Evolutionary conservation across 768 basidiomycete genomes (phyloP).

Genomic region (Rhodotorula sphaerocarpa): DNA sequence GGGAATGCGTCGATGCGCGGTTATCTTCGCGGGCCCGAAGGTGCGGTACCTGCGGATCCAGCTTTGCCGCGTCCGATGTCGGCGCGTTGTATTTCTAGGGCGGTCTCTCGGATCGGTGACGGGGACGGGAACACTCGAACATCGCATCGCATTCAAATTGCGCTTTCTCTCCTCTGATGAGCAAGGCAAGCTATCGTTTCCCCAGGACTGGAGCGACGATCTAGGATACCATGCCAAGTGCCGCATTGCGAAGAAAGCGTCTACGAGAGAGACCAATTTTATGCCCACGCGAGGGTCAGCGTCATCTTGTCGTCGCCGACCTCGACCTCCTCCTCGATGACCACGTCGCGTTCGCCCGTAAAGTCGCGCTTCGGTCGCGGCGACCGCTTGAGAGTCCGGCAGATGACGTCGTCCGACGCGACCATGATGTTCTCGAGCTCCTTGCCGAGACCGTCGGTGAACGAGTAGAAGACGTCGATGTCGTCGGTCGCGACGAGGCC

Average conservation of each 20-base stretch:
- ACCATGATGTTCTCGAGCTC: slow-evolving; percentile 60
- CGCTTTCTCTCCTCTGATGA: too few species aligned
- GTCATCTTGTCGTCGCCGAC: slow-evolving; percentile 32
- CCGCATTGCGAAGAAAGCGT: background rate
- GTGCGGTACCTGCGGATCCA: background rate
- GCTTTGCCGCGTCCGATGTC: too few species aligned
- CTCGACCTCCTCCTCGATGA: slow-evolving; percentile 34
- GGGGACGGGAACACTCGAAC: too few species aligned
- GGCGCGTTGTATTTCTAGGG: too few species aligned
- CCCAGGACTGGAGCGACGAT: too few species aligned
- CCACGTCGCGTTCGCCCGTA: slow-evolving; percentile 8
- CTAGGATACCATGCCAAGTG: too few species aligned
- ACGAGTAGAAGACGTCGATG: slow-evolving; percentile 73
- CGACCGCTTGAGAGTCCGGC: slow-evolving; percentile 35
- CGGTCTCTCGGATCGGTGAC: too few species aligned
- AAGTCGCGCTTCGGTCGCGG: slow-evolving; percentile 31
- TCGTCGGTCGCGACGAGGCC: slow-evolving; percentile 92
- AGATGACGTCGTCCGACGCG: slow-evolving; percentile 29
- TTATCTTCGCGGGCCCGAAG: background rate
- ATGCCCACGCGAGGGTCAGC: slow-evolving; percentile 33
- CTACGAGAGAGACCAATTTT: background rate
- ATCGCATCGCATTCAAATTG: too few species aligned
- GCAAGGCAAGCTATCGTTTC: too few species aligned
- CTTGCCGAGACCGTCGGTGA: slow-evolving; percentile 64
- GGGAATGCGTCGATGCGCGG: slow-evolving; percentile 66